Percentiles rank a stretch among this genome's conserved stretches.
phyloP scores from a whole-genome alignment of 176 grass and related monocot species.

The Elaeis guineensis region DNA sequence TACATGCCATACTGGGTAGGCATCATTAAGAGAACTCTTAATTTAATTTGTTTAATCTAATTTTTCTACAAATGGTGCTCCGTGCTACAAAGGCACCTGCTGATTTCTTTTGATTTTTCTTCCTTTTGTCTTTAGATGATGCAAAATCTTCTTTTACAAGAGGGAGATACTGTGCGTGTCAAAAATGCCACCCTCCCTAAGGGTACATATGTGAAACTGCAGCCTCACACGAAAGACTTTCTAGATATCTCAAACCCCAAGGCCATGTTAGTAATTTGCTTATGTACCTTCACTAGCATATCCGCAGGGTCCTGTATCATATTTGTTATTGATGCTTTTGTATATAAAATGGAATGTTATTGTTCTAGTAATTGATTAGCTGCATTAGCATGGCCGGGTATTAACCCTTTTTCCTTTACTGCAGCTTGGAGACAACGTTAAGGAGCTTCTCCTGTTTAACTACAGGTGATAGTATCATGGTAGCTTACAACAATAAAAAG shows the following conservation, averaged over 20 bases:
- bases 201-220: slow-evolving; percentile 78
- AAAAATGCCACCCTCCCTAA: slow-evolving; percentile 71
- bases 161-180: slow-evolving; percentile 54
- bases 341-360: no score
- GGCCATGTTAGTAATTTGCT: slow-evolving; percentile 49
- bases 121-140: slow-evolving; percentile 62
- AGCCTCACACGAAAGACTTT: slow-evolving; percentile 80
- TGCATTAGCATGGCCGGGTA: no score
- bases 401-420: slow-evolving; percentile 6
- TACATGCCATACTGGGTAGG: slow-evolving; percentile 93
- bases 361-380: no score
- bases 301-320: neutral
- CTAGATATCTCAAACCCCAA: slow-evolving; percentile 87
- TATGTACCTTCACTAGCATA: neutral
- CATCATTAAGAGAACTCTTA: neutral
- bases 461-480: slow-evolving; percentile 70
- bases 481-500: slow-evolving; percentile 84
- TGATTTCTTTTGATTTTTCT: slow-evolving; percentile 5
- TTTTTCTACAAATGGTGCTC: neutral
- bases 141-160: slow-evolving; percentile 98
- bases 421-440: slow-evolving; percentile 69
- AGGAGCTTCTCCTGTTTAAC: slow-evolving; percentile 93
- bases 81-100: neutral
- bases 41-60: neutral
- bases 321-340: no score